Base-by-base conservation (phyloP, 257 asterid species). In the Jasminum sambac region DNA sequence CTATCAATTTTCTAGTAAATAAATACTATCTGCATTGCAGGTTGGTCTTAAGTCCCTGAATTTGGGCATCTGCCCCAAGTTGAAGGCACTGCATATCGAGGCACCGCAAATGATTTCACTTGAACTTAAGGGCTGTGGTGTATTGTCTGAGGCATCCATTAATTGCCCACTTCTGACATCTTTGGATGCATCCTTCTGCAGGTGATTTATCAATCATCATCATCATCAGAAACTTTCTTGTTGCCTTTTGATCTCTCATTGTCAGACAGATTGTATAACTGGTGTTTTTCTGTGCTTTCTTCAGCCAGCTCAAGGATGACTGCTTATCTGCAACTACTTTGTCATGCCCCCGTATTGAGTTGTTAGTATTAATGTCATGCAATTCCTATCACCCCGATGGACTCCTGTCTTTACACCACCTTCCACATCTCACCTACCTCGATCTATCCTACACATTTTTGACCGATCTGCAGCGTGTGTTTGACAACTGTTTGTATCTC, bases 91-190 rank as follows among this genome's bases (percentile, higher is more conserved):
- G 62, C 78, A 78, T 78, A 77, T 95, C 46, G 92, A 88, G 74
- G 99, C 99, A 64, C 94, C 95, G 0, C 82, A 67, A 58, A 91
- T 95, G 98, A 85, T 87, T 75, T 84, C 96, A 19, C 99, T 95
- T 72, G 99, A 95, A 74, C 82, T 95, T 80, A 90, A 95, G 86
- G 99, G 99, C 1, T 95, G 99, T 78, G 98, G 99, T 61, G 97
- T 88, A 44, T 74, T 95, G 26, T 86, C 96, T 69, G 90, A 86
- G 64, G 99, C 98, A 74, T 78, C 81, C 64, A 88, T 95, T 57
- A 67, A 84, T 62, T 95, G 99, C 81, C 99, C 97, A 17, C 84
- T 87, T 34, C 79, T 95, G 52, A 88, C 96, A 64, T 87, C 95
- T 74, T 84, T 95, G 86, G 98, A 91, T 84, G 99, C 99, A 69